Evolutionary conservation across 441 rosid species (phyloP).

Genomic region (Adansonia rubrostipa): DNA sequence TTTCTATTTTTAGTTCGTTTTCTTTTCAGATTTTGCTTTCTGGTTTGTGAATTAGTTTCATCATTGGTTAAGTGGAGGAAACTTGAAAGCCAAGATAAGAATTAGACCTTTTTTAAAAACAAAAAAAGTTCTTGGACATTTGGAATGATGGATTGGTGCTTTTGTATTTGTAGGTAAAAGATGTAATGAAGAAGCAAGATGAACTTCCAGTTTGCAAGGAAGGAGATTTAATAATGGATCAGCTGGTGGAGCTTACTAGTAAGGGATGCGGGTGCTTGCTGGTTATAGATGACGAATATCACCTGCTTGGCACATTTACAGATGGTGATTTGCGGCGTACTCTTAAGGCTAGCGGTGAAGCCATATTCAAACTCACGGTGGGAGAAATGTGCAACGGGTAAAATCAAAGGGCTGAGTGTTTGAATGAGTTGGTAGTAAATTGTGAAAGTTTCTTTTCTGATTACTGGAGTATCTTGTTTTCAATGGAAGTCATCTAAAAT

Average conservation of each 20-base stretch:
- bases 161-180: constrained; percentile 63
- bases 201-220: constrained; percentile 91
- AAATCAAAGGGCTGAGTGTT: neutral
- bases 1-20: neutral
- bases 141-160: neutral
- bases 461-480: neutral
- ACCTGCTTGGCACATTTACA: constrained; percentile 85
- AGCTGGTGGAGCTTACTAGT: constrained; percentile 86
- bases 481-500: neutral
- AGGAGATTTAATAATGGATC: constrained; percentile 93
- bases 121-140: neutral
- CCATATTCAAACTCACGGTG: constrained; percentile 87
- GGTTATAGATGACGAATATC: constrained; percentile 64
- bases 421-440: neutral
- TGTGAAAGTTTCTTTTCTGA: neutral
- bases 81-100: constrained; percentile 7
- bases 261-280: constrained; percentile 96
- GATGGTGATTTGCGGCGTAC: constrained; percentile 98
- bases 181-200: constrained; percentile 89
- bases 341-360: constrained; percentile 88
- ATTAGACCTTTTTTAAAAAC: neutral
- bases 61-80: neutral
- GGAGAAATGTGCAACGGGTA: constrained; percentile 98
- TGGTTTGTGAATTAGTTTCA: neutral
- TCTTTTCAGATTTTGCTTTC: neutral